Evolutionary conservation across 2,329 filamentous ascomycete species (phyloP), one percentile per base, ranked within the genome.

Genomic region (Trichoderma breve): DNA sequence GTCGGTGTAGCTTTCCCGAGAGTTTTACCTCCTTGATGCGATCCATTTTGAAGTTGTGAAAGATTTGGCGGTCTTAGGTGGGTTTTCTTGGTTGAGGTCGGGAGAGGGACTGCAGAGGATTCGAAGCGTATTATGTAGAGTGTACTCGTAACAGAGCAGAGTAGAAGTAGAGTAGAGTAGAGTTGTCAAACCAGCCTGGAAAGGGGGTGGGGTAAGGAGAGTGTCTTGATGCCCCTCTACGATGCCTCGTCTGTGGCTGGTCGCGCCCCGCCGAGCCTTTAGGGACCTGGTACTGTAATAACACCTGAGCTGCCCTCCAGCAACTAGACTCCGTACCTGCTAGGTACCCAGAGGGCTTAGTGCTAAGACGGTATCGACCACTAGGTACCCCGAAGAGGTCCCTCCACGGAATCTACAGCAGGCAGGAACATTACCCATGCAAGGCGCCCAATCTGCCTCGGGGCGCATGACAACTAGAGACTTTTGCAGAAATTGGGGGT

Each of bases 1-100:
- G 51, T 57, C 64, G 47, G 55, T 60, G 57, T 51, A 61, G 28
- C n/a, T 53, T 12, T 53, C 12, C 74, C 70, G 76, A 61, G 66
- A 71, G 88, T 91, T 30, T 32, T 84, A 95, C 93, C 88, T 94
- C 91, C 91, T 93, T 95, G 84, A 96, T 95, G 84, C 92, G 92
- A 84, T 96, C 93, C 93, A 95, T 95, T 80, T 80, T 88, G 65
- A 72, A 68, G 77, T 77, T 75, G 74, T 76, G 26, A 60, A 77
- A 79, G 79, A 76, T 76, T 75, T 75, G 77, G 76, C n/a, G 61
- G 32, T 51, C n/a, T 53, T 70, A 68, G 57, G 55, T 62, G 43
- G 39, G 47, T 62, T 7, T 62, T 30, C 11, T 62, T 61, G n/a
- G 60, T 34, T 14, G 60, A 28, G 28, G 28, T 64, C 43, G 66